phyloP scores from a whole-genome alignment of 345 rosid species.

The Tarenaya hassleriana region DNA sequence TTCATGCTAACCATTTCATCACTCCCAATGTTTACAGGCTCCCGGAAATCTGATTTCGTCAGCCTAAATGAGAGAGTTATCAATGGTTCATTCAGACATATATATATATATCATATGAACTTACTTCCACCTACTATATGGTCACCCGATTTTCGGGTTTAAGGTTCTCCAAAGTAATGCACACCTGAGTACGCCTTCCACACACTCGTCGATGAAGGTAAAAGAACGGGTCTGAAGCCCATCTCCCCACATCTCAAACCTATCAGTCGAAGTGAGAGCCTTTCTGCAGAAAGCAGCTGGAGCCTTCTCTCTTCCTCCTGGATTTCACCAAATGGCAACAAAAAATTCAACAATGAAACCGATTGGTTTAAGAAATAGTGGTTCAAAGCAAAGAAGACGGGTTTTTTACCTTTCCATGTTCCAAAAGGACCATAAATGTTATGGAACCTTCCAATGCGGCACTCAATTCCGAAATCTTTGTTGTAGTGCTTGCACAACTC shows the following conservation, averaged over 20 bases:
- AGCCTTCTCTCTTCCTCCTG: slow-evolving; percentile 99
- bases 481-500: slow-evolving; percentile 97
- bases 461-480: slow-evolving; percentile 89
- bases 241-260: slow-evolving; percentile 99
- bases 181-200: slow-evolving; percentile 96
- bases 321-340: slow-evolving; percentile 1
- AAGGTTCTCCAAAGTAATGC: background rate
- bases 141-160: background rate
- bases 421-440: slow-evolving; percentile 99
- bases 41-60: slow-evolving; percentile 95
- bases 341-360: slow-evolving; percentile 5
- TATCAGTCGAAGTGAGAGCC: slow-evolving; percentile 72
- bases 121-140: no score
- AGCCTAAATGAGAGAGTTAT: slow-evolving; percentile 47
- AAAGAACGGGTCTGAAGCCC: slow-evolving; percentile 95
- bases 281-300: slow-evolving; percentile 99
- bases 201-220: slow-evolving; percentile 98
- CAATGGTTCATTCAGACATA: background rate
- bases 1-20: slow-evolving; percentile 99
- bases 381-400: background rate
- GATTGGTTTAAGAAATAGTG: background rate
- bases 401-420: slow-evolving; percentile 92
- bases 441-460: slow-evolving; percentile 93
- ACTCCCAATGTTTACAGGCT: slow-evolving; percentile 97
- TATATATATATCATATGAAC: background rate